Evolutionary conservation across 2,329 filamentous ascomycete species (phyloP), one percentile per base, ranked within the genome.

Genomic region (Alternaria atra): DNA sequence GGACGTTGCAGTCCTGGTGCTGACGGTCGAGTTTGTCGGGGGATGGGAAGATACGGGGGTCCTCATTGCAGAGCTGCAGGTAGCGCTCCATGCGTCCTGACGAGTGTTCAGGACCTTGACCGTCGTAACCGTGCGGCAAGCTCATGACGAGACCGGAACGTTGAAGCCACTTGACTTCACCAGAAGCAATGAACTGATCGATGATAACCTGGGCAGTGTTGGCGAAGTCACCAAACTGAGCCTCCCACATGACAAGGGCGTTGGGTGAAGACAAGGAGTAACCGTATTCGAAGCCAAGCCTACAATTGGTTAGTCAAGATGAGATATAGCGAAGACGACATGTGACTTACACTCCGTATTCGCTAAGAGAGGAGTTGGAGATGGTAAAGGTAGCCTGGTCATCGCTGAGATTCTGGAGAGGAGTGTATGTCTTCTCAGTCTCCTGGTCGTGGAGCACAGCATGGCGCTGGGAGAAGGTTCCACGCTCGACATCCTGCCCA

Each of bases 1-100:
- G 95, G 89, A 99, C 97, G 84, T 99, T 99, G 86, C 93, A 97
- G 83, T 99, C 95, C 84, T 99, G 95, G 84, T 99, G 95, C 82
- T 98, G 95, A 71, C 95, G 93, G 56, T 96, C 90, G 63, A 98
- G 88, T 85, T 95, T 97, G 69, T 97, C 93, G 32, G 87, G 85
- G 2, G 89, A 86, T 54, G 95, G 95, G 89, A 93, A 99, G 73
- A 95, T 87, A 66, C 95, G 92, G 58, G 95, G 94, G 77, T 99
- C 95, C 80, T 99, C 95, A 82, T 98, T 98, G 83, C 91, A 95
- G 62, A 99, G 89, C 82, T 98, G 95, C 67, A 99, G 87, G 83
- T 97, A 99, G 75, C 95, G 91, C 84, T 99, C 95, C 82, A 99
- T 91, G 80, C 95, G 92, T 61, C 93, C 95, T 63, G 95, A 99